Percentiles rank a stretch among this genome's conserved stretches.
These are phyloP conservation scores for Mucor indicus DNA, from an alignment of 371 early-diverging fungal species.

Conservation along the genomic window DNA sequence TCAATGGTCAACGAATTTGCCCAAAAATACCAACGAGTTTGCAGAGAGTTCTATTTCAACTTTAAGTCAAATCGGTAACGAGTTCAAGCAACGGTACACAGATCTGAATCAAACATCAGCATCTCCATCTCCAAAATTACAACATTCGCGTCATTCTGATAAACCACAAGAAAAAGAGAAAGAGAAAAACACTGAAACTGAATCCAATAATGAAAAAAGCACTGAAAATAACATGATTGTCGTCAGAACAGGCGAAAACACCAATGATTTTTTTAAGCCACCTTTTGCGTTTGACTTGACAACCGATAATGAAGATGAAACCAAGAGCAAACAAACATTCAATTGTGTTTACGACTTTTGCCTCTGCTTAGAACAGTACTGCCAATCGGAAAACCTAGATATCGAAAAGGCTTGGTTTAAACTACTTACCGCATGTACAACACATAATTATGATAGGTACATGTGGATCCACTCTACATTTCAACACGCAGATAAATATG, in stretches of 20 bases:
- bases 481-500: neutral
- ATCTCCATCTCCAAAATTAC: neutral
- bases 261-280: constrained; percentile 10
- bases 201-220: too few species aligned
- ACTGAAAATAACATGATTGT: neutral
- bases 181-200: too few species aligned
- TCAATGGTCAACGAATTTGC: neutral
- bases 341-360: constrained; percentile 20
- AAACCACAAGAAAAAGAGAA: too few species aligned
- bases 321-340: neutral
- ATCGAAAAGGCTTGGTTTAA: constrained; percentile 12
- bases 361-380: constrained; percentile 3
- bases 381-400: constrained; percentile 2
- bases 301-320: neutral
- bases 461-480: constrained; percentile 18
- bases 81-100: neutral
- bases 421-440: constrained; percentile 3
- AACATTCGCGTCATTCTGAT: too few species aligned
- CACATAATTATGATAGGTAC: constrained; percentile 9
- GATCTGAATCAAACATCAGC: neutral
- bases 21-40: neutral
- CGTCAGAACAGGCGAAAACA: neutral
- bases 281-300: constrained; percentile 9
- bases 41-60: too few species aligned
- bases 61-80: neutral